Base-by-base conservation (phyloP, 129 eudicot species). In the Heracleum sosnowskyi region DNA sequence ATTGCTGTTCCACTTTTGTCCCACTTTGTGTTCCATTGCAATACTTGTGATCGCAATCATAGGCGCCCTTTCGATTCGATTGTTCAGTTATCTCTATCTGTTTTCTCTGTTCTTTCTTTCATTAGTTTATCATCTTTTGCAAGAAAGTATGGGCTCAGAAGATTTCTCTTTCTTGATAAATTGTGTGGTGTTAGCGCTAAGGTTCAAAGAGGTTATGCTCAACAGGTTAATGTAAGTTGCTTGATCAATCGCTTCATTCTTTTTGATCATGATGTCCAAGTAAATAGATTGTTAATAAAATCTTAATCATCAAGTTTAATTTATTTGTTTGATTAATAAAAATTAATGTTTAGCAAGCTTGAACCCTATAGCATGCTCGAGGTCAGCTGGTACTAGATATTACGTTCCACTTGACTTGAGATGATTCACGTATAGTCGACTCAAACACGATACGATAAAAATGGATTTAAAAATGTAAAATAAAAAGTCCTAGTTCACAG, bases 121-220 rank as follows among this genome's bases (percentile, higher is more conserved):
- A 13, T 92, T 7, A 88, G 91, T 49, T 79, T 95, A 29, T 84
- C 99, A 10, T 73, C 63, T 29, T 95, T 95, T 74, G 84, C 87
- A 2, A 78, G 84, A 68, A 76, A 40, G 26, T 92, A 81, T 80
- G 99, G 99, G 9, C 84, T 95, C 3, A 66, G 97, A 24, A 85
- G 96, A 76, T 91, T 92, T 82, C 82, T 95, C 53, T 95, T 95
- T 84, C 86, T 95, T 22, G 99, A 95, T 84, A 90, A 88, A 84
- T 90, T 95, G 18, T 81, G 85, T 34, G 81, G 90, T 44, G 99
- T 88, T 83, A 95, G 95, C 73, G 96, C 87, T 37, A 90, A 82
- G 16, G 99, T 95, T 35, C 81, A 96, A 4, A 83, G 55, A 18
- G 87, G 97, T 20, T 95, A 95, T 45, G 90, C 91, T 2, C 66